A percentile compares a stretch with the other conserved stretches of the same genome.
Conservation (phyloP, 2,329 filamentous ascomycete species). For the Colletotrichum coccodes region DNA sequence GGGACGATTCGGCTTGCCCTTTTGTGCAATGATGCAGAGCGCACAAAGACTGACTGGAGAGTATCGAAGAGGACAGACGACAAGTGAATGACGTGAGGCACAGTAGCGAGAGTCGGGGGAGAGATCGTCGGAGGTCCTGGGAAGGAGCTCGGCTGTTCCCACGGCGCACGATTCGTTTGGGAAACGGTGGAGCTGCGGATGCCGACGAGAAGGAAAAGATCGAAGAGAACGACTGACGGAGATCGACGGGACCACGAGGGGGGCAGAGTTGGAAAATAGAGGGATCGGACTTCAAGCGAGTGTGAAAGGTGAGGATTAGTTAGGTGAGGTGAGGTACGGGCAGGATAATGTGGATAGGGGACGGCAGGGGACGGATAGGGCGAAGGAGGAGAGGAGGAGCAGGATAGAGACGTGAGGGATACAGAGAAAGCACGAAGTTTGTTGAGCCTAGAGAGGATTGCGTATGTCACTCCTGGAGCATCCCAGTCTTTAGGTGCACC, state of each 20-base stretch:
- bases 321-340: not conserved
- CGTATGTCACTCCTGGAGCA: constrained; percentile 32
- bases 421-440: constrained; percentile 6
- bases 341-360: not conserved
- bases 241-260: constrained; percentile 7
- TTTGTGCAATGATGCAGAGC: not conserved
- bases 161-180: constrained; percentile 5
- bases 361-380: constrained; percentile 1
- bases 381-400: not conserved
- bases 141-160: not conserved
- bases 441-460: constrained; percentile 30
- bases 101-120: constrained; percentile 15
- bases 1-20: not conserved
- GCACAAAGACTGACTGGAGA: constrained; percentile 3
- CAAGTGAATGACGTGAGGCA: constrained; percentile 2
- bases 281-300: constrained; percentile 14
- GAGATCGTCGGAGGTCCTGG: constrained; percentile 5
- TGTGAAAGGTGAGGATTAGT: constrained; percentile 1
- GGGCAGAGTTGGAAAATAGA: not conserved
- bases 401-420: no score
- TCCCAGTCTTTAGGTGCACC: constrained; percentile 22
- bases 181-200: constrained; percentile 13
- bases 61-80: not conserved
- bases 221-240: constrained; percentile 8
- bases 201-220: not conserved